Evolutionary conservation across 2,329 filamentous ascomycete genomes (phyloP).

Genomic region (Neurospora crassa): DNA sequence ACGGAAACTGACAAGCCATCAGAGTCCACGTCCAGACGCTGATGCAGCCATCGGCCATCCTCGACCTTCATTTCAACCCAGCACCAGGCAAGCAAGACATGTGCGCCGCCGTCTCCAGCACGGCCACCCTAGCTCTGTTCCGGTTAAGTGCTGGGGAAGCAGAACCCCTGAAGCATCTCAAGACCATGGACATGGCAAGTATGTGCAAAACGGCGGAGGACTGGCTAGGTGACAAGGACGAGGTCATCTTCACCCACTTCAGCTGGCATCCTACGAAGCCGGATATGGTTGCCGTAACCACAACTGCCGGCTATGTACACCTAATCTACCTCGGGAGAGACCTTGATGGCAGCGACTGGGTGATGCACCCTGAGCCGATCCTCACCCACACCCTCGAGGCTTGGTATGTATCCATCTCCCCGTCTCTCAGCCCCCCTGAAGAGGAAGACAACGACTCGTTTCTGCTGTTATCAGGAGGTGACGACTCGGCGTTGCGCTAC

Average conservation of each 20-base stretch:
- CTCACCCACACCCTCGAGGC: constrained; percentile 54
- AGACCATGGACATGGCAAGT: constrained; percentile 34
- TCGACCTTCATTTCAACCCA: constrained; percentile 77
- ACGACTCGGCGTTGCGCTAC: constrained; percentile 57
- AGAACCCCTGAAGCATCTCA: constrained; percentile 29
- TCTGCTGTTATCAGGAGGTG: constrained; percentile 60
- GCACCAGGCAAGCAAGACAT: constrained; percentile 34
- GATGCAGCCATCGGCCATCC: constrained; percentile 59
- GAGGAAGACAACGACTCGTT: constrained; percentile 20
- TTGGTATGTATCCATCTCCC: constrained; percentile 60
- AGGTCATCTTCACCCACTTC: constrained; percentile 60
- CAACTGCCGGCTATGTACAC: constrained; percentile 56
- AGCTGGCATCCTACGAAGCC: constrained; percentile 55
- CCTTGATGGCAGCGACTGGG: constrained; percentile 24
- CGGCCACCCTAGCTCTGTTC: constrained; percentile 59
- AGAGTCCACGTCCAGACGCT: constrained; percentile 51
- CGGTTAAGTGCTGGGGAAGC: constrained; percentile 32
- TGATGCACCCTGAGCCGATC: constrained; percentile 26
- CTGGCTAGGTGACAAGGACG: neutral
- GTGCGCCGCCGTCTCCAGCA: constrained; percentile 70
- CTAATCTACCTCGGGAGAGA: constrained; percentile 34
- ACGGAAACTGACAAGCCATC: constrained; percentile 7
- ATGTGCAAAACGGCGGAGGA: constrained; percentile 34
- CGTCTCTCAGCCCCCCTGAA: neutral
- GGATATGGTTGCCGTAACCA: constrained; percentile 56